Conservation (phyloP, 768 basidiomycete species). For the Amanita brunnescens region DNA sequence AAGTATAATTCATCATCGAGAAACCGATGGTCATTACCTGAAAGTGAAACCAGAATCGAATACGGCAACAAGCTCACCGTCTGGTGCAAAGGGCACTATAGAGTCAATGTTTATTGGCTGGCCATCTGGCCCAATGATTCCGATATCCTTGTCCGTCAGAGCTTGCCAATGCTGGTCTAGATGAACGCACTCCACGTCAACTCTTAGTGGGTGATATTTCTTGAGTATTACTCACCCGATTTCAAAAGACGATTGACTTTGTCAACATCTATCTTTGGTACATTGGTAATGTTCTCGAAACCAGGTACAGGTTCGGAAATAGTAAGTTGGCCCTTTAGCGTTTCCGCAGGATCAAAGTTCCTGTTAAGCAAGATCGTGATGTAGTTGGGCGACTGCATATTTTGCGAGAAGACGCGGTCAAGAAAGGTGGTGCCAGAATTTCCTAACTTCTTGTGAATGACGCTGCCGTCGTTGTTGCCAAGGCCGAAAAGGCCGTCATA, state of each 20-base stretch:
- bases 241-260: conserved; percentile 50
- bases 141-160: conserved; percentile 47
- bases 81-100: conserved; percentile 60
- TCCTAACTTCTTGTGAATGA: conserved; percentile 49
- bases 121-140: conserved; percentile 74
- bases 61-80: conserved; percentile 59
- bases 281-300: conserved; percentile 49
- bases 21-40: conserved; percentile 12
- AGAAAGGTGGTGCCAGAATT: conserved; percentile 48
- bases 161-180: conserved; percentile 78
- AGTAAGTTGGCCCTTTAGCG: conserved; percentile 57
- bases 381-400: conserved; percentile 48
- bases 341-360: conserved; percentile 39
- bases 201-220: not conserved
- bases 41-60: conserved; percentile 68
- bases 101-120: conserved; percentile 49
- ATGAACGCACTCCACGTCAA: conserved; percentile 12
- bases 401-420: conserved; percentile 56
- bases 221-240: conserved; percentile 23
- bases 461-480: conserved; percentile 67
- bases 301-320: conserved; percentile 56
- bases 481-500: conserved; percentile 70
- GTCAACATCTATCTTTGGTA: conserved; percentile 60
- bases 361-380: conserved; percentile 64
- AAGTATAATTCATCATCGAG: not conserved